Percentiles rank a stretch among this genome's conserved stretches.
phyloP scores from a whole-genome alignment of 768 basidiomycete species.

The Botryobasidium botryosum region DNA sequence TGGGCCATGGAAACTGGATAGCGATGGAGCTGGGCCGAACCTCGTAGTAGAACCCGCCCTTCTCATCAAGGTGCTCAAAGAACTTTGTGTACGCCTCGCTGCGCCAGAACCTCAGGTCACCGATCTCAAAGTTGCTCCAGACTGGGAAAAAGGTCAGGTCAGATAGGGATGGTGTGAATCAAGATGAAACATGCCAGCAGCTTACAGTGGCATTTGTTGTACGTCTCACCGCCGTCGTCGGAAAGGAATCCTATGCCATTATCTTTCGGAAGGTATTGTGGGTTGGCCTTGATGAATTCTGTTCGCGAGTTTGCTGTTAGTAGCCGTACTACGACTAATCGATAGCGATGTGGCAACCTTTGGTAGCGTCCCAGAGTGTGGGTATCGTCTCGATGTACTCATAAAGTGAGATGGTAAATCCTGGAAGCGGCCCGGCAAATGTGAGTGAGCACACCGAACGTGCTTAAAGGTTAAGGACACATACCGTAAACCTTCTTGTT shows the following conservation, averaged over 20 bases:
- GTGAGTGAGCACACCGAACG: background rate
- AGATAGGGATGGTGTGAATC: background rate
- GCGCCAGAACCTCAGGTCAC: constrained; percentile 68
- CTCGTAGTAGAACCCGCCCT: constrained; percentile 86
- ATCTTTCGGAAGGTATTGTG: constrained; percentile 39
- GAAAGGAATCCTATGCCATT: constrained; percentile 63
- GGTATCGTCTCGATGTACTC: constrained; percentile 72
- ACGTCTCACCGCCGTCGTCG: constrained; percentile 52
- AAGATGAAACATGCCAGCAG: background rate
- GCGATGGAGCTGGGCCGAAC: constrained; percentile 20
- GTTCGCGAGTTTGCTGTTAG: background rate
- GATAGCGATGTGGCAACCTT: constrained; percentile 28
- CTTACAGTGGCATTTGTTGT: constrained; percentile 64
- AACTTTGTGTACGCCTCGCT: constrained; percentile 64
- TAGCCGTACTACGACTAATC: too few relatives aligned
- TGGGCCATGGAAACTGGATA: too few relatives aligned
- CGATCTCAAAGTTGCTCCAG: constrained; percentile 94
- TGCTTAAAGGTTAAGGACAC: background rate
- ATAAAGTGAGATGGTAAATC: constrained; percentile 61
- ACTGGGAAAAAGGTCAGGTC: constrained; percentile 28
- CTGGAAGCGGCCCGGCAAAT: constrained; percentile 21
- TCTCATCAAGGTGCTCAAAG: constrained; percentile 64
- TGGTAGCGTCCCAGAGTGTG: constrained; percentile 59
- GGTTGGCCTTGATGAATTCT: constrained; percentile 54
- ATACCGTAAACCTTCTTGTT: constrained; percentile 70